These are phyloP conservation scores for Aspergillus ochraceoroseus DNA, from an alignment of 2,329 filamentous ascomycete species.

Conservation along the genomic window DNA sequence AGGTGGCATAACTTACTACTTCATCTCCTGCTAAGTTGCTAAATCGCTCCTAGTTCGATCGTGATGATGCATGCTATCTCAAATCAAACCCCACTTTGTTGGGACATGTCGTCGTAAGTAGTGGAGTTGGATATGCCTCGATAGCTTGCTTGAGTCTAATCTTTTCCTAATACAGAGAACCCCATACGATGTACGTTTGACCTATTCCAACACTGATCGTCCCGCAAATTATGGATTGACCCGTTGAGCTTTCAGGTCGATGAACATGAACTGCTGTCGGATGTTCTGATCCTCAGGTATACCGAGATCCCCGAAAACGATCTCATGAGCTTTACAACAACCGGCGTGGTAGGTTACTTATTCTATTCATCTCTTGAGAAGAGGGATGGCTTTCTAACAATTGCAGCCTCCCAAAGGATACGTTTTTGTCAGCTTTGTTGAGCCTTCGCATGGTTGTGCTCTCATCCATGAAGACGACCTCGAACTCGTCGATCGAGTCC, in stretches of 20 bases:
- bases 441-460: slow-evolving; percentile 40
- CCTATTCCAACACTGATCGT: background rate
- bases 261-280: slow-evolving; percentile 28
- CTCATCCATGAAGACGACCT: slow-evolving; percentile 44
- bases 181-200: slow-evolving; percentile 16
- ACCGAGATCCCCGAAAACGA: slow-evolving; percentile 28
- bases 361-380: too few relatives aligned
- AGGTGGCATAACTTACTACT: slow-evolving; percentile 6
- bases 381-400: too few relatives aligned
- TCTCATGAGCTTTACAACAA: slow-evolving; percentile 24
- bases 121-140: background rate
- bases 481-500: slow-evolving; percentile 50
- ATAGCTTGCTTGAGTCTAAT: slow-evolving; percentile 2
- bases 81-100: slow-evolving; percentile 20
- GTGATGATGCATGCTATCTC: slow-evolving; percentile 21
- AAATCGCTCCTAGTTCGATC: slow-evolving; percentile 17
- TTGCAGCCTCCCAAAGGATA: slow-evolving; percentile 50
- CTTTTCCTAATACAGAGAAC: slow-evolving; percentile 11
- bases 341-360: slow-evolving; percentile 19
- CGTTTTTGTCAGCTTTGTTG: slow-evolving; percentile 45
- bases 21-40: slow-evolving; percentile 1
- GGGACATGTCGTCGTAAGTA: slow-evolving; percentile 21
- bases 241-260: slow-evolving; percentile 15
- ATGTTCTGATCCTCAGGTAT: slow-evolving; percentile 30
- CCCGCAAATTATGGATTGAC: background rate